Conservation (phyloP, 345 rosid species). For the Rhodomyrtus tomentosa region DNA sequence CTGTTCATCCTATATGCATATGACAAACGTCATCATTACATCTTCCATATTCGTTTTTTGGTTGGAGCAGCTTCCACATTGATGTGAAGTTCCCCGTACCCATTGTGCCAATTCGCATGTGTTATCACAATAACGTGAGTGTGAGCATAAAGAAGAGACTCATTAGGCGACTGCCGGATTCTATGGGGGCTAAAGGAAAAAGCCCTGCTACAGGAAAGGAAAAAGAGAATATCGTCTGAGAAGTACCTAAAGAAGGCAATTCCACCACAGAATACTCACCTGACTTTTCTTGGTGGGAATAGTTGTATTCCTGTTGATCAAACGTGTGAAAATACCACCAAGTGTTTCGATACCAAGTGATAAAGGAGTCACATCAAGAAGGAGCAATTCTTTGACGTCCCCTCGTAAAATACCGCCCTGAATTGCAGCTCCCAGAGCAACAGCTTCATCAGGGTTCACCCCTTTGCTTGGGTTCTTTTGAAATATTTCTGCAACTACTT, state of each 20-base stretch:
- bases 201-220: not conserved
- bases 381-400: constrained; percentile 25
- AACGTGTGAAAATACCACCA: constrained; percentile 27
- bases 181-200: not conserved
- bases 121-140: not conserved
- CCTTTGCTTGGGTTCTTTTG: constrained; percentile 23
- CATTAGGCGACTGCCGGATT: not conserved
- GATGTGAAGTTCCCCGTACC: not conserved
- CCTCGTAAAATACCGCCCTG: constrained; percentile 27
- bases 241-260: not conserved
- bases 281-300: constrained; percentile 32
- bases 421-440: constrained; percentile 26
- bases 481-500: constrained; percentile 21
- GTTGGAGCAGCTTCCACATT: not conserved
- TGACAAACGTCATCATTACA: not conserved
- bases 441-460: constrained; percentile 31
- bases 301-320: constrained; percentile 28
- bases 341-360: constrained; percentile 30
- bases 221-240: not conserved
- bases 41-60: not conserved
- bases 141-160: not conserved
- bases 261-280: not conserved
- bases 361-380: constrained; percentile 30
- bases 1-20: not conserved
- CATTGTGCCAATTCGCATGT: not conserved